A percentile compares a stretch with the other conserved stretches of the same genome.
Conservation (phyloP, 1,284 basidiomycete species). For the Sparassis latifolia region DNA sequence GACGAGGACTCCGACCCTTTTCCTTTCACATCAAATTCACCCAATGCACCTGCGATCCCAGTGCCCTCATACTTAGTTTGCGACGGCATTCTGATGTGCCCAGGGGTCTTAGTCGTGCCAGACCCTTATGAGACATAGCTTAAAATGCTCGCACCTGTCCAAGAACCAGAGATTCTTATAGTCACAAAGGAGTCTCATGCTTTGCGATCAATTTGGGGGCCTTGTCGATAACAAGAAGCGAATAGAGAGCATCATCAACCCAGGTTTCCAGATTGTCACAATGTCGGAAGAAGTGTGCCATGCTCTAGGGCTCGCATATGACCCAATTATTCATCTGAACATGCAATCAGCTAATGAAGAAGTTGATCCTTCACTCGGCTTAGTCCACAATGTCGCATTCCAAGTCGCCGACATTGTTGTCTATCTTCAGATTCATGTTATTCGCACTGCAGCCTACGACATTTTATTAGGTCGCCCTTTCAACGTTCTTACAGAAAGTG, state of each 20-base stretch:
- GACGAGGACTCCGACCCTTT: neutral
- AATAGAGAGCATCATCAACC: constrained; percentile 16
- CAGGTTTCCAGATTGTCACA: constrained; percentile 17
- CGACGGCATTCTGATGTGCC: neutral
- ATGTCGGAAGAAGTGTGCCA: constrained; percentile 15
- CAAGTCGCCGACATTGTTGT: constrained; percentile 2
- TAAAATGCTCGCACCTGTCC: neutral
- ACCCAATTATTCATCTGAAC: constrained; percentile 9
- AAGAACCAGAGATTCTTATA: neutral
- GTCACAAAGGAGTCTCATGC: constrained; percentile 4
- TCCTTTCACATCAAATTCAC: neutral
- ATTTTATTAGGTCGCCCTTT: constrained; percentile 29
- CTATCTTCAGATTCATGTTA: constrained; percentile 19
- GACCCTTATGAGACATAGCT: constrained; percentile 9
- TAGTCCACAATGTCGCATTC: constrained; percentile 14
- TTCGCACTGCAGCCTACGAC: constrained; percentile 22
- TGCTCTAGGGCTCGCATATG: constrained; percentile 10
- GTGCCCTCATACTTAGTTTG: neutral
- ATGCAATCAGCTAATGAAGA: constrained; percentile 21
- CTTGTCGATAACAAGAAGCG: constrained; percentile 8
- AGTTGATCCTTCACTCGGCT: constrained; percentile 16
- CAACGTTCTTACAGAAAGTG: constrained; percentile 23
- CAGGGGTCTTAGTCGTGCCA: neutral
- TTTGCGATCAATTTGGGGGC: constrained; percentile 1
- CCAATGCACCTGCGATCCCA: neutral